phyloP scores from a whole-genome alignment of 2,329 filamentous ascomycete genomes.

The Alternaria sp. region DNA sequence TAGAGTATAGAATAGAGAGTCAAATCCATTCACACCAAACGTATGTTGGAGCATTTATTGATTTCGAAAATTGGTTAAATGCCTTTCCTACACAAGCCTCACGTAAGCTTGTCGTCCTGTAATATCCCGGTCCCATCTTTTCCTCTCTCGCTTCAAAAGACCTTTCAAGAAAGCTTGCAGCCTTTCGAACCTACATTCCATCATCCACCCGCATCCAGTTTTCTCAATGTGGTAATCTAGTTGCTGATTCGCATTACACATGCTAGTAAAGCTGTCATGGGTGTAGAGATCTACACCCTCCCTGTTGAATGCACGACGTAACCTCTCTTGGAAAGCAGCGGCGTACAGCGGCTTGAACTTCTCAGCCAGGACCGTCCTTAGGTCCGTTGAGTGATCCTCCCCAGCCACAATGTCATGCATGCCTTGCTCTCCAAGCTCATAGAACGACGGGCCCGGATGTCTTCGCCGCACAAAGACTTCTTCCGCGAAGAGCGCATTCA shows the following conservation, averaged over 20 bases:
- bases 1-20: too few species aligned
- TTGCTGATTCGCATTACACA: not conserved
- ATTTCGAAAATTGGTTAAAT: accelerated
- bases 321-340: not conserved
- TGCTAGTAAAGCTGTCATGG: not conserved
- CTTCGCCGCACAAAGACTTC: not conserved
- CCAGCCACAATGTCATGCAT: not conserved
- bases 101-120: too few species aligned
- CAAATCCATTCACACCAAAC: too few species aligned
- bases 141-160: not conserved
- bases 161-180: not conserved
- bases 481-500: not conserved
- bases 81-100: too few species aligned
- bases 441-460: not conserved
- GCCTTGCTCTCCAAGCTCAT: not conserved
- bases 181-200: not conserved
- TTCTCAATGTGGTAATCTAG: not conserved
- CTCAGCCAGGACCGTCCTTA: not conserved
- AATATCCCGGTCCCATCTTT: too few species aligned
- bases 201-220: not conserved
- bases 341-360: not conserved
- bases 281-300: not conserved
- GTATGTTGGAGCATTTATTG: accelerated
- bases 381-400: accelerated
- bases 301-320: not conserved